Conservation (phyloP, 805 yeast species). For the Lipomyces sp. region DNA sequence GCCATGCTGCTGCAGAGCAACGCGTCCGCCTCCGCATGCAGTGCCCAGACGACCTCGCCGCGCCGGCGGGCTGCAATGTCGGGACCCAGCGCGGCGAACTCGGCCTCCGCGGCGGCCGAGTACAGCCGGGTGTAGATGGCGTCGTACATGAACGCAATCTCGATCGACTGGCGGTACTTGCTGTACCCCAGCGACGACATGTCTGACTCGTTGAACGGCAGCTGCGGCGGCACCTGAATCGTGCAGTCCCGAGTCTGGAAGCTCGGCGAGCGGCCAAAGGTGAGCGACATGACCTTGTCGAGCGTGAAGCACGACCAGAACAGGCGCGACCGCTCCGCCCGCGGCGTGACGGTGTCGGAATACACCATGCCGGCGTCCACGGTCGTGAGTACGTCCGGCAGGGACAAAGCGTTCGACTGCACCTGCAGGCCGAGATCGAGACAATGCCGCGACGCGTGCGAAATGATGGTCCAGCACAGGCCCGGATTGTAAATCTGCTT, state of each 20-base stretch:
- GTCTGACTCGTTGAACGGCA: constrained; percentile 8
- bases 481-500: constrained; percentile 25
- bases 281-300: constrained; percentile 21
- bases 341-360: neutral
- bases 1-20: constrained; percentile 7
- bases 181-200: constrained; percentile 12
- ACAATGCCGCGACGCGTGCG: constrained; percentile 24
- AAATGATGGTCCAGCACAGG: constrained; percentile 22
- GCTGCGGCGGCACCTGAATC: constrained; percentile 9
- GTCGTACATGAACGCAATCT: constrained; percentile 23
- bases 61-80: constrained; percentile 14
- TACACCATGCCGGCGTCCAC: constrained; percentile 22
- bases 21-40: constrained; percentile 17
- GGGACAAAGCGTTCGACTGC: neutral
- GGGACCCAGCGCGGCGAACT: constrained; percentile 13
- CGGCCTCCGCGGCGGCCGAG: constrained; percentile 25
- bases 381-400: neutral
- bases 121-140: constrained; percentile 20
- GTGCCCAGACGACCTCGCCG: constrained; percentile 10
- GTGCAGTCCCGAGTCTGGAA: constrained; percentile 21
- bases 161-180: constrained; percentile 20
- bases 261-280: constrained; percentile 23
- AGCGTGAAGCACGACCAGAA: constrained; percentile 22
- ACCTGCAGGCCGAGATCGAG: constrained; percentile 18
- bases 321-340: constrained; percentile 16